Percentiles rank a stretch among this genome's conserved stretches.
Evolutionary conservation across 345 rosid genomes (phyloP).

Genomic region (Abelmoschus esculentus): DNA sequence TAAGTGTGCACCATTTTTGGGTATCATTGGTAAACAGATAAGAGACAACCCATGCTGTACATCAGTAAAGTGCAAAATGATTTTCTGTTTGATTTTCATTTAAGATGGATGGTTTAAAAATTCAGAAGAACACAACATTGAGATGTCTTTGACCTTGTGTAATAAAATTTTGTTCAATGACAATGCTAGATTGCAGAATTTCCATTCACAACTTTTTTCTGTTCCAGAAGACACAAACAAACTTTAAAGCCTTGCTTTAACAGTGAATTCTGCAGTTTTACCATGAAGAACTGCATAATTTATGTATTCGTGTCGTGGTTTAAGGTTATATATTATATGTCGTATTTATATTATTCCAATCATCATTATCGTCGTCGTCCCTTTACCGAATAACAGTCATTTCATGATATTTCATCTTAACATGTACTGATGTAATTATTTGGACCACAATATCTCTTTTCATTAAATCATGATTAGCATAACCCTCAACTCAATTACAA

Average conservation of each 20-base stretch:
- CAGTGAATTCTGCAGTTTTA: background rate
- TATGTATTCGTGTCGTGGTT: background rate
- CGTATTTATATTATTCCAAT: background rate
- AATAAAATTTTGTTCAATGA: background rate
- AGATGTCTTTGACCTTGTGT: background rate
- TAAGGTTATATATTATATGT: background rate
- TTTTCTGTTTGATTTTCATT: conserved; percentile 9
- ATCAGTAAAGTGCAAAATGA: background rate
- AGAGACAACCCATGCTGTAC: conserved; percentile 17
- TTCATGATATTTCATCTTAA: background rate
- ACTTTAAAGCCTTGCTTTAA: background rate
- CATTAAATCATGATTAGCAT: background rate
- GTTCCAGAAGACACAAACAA: background rate
- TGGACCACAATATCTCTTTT: background rate
- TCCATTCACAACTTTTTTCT: background rate
- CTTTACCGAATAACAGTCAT: background rate
- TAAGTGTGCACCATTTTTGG: background rate
- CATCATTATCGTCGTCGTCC: background rate
- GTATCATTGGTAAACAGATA: background rate
- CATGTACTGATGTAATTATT: background rate
- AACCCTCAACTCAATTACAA: background rate
- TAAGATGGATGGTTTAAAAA: background rate
- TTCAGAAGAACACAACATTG: background rate
- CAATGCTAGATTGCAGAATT: background rate
- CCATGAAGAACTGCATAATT: background rate